Percentiles rank a stretch among this genome's conserved stretches.
Evolutionary conservation across 805 yeast species (phyloP).

Genomic region (Candida xyloterini): DNA sequence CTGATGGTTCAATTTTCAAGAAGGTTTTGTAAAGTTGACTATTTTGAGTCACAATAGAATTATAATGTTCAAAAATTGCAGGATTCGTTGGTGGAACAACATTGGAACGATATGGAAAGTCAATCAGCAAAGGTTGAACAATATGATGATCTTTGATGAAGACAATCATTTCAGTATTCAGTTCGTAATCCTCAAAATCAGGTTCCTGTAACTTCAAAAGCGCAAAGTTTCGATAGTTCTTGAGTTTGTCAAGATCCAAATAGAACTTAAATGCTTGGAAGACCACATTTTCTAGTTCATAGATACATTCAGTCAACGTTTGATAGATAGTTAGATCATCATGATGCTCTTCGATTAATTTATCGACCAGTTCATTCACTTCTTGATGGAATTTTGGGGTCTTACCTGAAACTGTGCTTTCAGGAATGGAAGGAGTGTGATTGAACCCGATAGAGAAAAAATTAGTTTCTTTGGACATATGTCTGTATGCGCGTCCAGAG

Average conservation of each 20-base stretch:
- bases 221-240: slow-evolving; percentile 24
- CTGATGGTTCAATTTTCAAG: slow-evolving; percentile 1
- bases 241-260: slow-evolving; percentile 16
- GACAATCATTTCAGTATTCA: slow-evolving; percentile 20
- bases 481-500: slow-evolving; percentile 8
- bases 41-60: slow-evolving; percentile 22
- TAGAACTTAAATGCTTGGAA: slow-evolving; percentile 27
- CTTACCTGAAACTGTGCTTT: not conserved
- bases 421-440: slow-evolving; percentile 6
- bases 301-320: slow-evolving; percentile 22
- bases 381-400: slow-evolving; percentile 24
- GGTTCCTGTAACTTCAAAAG: slow-evolving; percentile 22
- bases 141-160: slow-evolving; percentile 26
- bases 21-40: slow-evolving; percentile 15
- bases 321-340: slow-evolving; percentile 30
- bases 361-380: slow-evolving; percentile 17
- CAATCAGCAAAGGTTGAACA: slow-evolving; percentile 29
- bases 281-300: slow-evolving; percentile 21
- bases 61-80: slow-evolving; percentile 18
- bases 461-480: slow-evolving; percentile 16
- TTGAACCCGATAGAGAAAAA: slow-evolving; percentile 27
- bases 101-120: slow-evolving; percentile 23
- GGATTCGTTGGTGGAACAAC: slow-evolving; percentile 19
- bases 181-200: slow-evolving; percentile 16
- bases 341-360: slow-evolving; percentile 25